These are phyloP conservation scores for Geotrichum reessii DNA, from an alignment of 1,139 yeast genomes.

Conservation along the genomic window DNA sequence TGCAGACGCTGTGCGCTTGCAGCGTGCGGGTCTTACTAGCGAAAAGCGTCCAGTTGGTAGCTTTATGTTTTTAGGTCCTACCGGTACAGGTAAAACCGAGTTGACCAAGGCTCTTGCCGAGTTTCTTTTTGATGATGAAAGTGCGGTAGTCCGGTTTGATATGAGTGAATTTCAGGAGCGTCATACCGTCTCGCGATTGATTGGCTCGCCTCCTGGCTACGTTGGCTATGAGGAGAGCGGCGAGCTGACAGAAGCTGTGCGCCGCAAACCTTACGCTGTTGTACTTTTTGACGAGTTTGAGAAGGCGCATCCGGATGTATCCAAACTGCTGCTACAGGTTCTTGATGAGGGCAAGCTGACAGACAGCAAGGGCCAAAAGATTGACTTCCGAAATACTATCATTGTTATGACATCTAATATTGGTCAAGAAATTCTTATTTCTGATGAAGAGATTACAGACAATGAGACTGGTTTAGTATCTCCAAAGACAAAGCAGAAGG, in stretches of 20 bases:
- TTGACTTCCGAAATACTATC: conserved; percentile 89
- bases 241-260: conserved; percentile 90
- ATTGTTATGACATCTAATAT: conserved; percentile 97
- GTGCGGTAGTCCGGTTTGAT: conserved; percentile 82
- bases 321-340: conserved; percentile 82
- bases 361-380: conserved; percentile 89
- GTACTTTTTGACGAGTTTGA: conserved; percentile 93
- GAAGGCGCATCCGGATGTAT: conserved; percentile 91
- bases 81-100: conserved; percentile 98
- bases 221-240: conserved; percentile 93
- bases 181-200: conserved; percentile 80
- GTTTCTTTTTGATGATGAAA: conserved; percentile 82
- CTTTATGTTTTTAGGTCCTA: conserved; percentile 93
- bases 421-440: conserved; percentile 80
- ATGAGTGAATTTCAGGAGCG: conserved; percentile 98
- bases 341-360: conserved; percentile 92
- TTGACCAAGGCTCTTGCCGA: conserved; percentile 87
- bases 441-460: conserved; percentile 51
- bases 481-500: conserved; percentile 47
- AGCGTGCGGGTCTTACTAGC: conserved; percentile 91
- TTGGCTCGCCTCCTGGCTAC: conserved; percentile 98
- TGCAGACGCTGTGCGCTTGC: conserved; percentile 90
- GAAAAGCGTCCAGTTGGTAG: conserved; percentile 94
- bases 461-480: conserved; percentile 47
- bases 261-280: conserved; percentile 91